Evolutionary conservation across 2,329 filamentous ascomycete genomes (phyloP).

Genomic region (Ambrosiella beaveri): DNA sequence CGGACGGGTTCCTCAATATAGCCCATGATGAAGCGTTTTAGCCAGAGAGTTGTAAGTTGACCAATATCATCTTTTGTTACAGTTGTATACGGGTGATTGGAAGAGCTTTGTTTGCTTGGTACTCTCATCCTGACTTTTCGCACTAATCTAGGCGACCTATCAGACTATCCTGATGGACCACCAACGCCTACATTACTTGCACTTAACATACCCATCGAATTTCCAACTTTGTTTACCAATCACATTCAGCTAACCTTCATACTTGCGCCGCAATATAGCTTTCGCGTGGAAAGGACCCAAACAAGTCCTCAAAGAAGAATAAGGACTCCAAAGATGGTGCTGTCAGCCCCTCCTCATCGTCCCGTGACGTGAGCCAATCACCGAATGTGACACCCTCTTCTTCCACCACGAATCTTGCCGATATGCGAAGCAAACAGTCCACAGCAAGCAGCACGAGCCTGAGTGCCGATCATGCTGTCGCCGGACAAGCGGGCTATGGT

Average conservation of each 20-base stretch:
- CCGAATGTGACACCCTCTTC: slow-evolving; percentile 64
- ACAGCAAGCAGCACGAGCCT: slow-evolving; percentile 2
- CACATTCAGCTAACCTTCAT: neutral
- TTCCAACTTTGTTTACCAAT: no score
- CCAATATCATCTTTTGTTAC: neutral
- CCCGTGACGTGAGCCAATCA: slow-evolving; percentile 41
- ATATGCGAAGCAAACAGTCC: slow-evolving; percentile 61
- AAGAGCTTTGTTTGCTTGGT: neutral
- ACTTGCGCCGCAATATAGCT: slow-evolving; percentile 45
- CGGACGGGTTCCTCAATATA: slow-evolving; percentile 15
- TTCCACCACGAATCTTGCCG: slow-evolving; percentile 72
- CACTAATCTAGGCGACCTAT: no score
- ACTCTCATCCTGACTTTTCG: neutral
- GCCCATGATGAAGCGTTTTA: slow-evolving; percentile 84
- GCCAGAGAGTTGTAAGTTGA: slow-evolving; percentile 84
- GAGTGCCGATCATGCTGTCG: slow-evolving; percentile 20
- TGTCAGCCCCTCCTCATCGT: slow-evolving; percentile 53
- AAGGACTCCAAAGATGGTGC: slow-evolving; percentile 60
- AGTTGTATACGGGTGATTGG: neutral
- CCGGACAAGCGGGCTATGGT: slow-evolving; percentile 17
- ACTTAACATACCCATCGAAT: no score
- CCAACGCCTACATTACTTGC: no score
- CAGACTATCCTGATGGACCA: no score
- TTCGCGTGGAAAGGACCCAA: slow-evolving; percentile 72
- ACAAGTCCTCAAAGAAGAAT: slow-evolving; percentile 67